phyloP scores from a whole-genome alignment of 768 basidiomycete genomes.

The Termitomyces sp. region DNA sequence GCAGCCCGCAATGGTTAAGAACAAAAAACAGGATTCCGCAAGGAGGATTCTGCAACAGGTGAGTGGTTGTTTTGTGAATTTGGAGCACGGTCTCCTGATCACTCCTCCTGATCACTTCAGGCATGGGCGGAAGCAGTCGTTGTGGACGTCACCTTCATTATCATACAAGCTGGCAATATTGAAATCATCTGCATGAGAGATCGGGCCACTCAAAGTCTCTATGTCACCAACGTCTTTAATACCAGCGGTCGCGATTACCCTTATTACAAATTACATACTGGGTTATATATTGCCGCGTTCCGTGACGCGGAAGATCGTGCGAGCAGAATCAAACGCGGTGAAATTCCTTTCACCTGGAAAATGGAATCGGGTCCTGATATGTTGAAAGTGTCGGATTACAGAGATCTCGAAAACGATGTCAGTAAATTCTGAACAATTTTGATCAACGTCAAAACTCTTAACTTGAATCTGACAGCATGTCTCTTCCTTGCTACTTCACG shows the following conservation, averaged over 20 bases:
- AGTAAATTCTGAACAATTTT: not conserved
- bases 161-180: not conserved
- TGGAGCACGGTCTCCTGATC: not conserved
- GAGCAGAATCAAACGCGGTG: not conserved
- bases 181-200: not conserved
- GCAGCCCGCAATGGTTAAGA: not conserved
- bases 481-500: not conserved
- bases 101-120: not conserved
- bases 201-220: not conserved
- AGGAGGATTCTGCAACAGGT: not conserved
- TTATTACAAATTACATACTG: not conserved
- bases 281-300: not conserved
- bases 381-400: not conserved
- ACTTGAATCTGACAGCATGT: not conserved
- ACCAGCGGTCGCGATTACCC: not conserved
- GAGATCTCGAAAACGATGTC: not conserved
- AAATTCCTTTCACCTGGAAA: not conserved
- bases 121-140: not conserved
- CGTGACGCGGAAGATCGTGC: not conserved
- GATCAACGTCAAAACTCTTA: not conserved
- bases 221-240: not conserved
- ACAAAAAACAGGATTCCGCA: not conserved
- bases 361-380: not conserved
- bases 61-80: not conserved
- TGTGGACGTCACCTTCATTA: not conserved